Base-by-base conservation (phyloP, 208 protist genomes). In the Novymonas esmeraldas region DNA sequence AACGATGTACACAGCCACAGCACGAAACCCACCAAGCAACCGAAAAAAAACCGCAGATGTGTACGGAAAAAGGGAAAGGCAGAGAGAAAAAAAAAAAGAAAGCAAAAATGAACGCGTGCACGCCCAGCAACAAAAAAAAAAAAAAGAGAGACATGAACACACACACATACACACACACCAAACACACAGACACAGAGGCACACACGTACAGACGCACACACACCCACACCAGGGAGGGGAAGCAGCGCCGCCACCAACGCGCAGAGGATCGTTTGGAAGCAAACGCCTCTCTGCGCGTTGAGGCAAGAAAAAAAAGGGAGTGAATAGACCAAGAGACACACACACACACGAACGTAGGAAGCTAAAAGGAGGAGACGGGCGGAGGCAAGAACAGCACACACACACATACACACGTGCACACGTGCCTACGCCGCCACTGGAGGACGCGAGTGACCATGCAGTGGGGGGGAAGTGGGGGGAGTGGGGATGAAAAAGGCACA, bases 351-450 rank as follows among this genome's bases (percentile, higher is more conserved):
- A 6, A 13, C 13, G 13, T 16, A 42, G 42, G 7, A 46, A 10
- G 13, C 34, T 13, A 13, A 64, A 46, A 61, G 45, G 41, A 51
- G 44, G 45, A 64, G 3, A 24, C 44, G 24, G 49, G 5, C 20
- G 26, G 46, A n/a, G 14, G 18, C 24, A 57, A 66, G 46, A 52
- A 13, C 49, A 46, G 2, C 6, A 18, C 6, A 2, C 18, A 39
- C 3, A 66, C n/a, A 18, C 6, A 11, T n/a, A 56, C 22, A 52
- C n/a, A 3, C 29, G 6, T 44, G 52, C n/a, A 1, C 22, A 39
- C 16, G 34, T n/a, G 5, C 10, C 31, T n/a, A 10, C 14, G 2
- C 9, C 2, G 13, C 18, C 46, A 33, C 16, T 52, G 26, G n/a
- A n/a, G n/a, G n/a, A n/a, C n/a, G n/a, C n/a, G n/a, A n/a, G n/a